These are phyloP conservation scores for Cladosporium sphaerospermum DNA, from an alignment of 2,329 filamentous ascomycete species.

Conservation along the genomic window DNA sequence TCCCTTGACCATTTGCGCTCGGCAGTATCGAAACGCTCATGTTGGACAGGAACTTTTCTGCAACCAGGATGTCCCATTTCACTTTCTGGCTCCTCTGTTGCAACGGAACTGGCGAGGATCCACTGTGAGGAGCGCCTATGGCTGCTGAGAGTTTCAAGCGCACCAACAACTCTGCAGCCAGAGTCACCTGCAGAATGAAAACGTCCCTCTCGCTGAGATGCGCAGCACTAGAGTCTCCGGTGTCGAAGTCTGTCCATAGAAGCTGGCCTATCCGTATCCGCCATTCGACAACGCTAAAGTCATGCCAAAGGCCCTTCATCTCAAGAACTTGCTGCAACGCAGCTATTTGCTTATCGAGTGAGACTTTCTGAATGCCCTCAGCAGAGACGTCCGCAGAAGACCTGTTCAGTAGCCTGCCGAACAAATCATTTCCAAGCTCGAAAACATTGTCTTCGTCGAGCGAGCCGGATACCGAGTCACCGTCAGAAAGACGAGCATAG, in stretches of 20 bases:
- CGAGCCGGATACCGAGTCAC: not conserved
- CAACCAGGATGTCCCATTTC: slow-evolving; percentile 51
- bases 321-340: slow-evolving; percentile 39
- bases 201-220: slow-evolving; percentile 45
- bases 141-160: slow-evolving; percentile 41
- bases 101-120: not conserved
- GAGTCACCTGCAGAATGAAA: slow-evolving; percentile 48
- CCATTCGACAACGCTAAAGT: slow-evolving; percentile 43
- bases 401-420: slow-evolving; percentile 20
- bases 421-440: slow-evolving; percentile 26
- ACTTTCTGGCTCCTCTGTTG: slow-evolving; percentile 34
- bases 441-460: slow-evolving; percentile 17
- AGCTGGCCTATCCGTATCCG: slow-evolving; percentile 41
- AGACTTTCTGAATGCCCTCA: slow-evolving; percentile 12
- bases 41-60: slow-evolving; percentile 43
- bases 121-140: not conserved
- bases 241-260: slow-evolving; percentile 32
- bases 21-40: slow-evolving; percentile 36
- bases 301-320: slow-evolving; percentile 40
- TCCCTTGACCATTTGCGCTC: not conserved
- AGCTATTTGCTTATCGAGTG: slow-evolving; percentile 41
- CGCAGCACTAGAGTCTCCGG: slow-evolving; percentile 19
- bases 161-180: slow-evolving; percentile 50
- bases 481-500: not conserved
- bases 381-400: slow-evolving; percentile 12